Base-by-base conservation (phyloP, 306 rosid species). In the Acacia acuminata region DNA sequence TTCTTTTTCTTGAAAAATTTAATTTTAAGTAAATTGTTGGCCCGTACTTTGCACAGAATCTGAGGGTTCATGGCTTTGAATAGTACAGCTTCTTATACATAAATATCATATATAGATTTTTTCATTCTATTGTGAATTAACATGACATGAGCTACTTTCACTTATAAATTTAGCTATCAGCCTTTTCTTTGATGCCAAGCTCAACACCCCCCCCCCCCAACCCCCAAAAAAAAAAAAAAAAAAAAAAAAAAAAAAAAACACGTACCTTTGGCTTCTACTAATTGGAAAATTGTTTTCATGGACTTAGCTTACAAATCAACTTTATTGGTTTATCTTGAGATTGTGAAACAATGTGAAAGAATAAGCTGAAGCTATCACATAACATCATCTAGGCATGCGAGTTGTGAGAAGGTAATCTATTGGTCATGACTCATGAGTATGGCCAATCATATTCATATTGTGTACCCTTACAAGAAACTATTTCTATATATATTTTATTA, bases 191-290 rank as follows among this genome's bases (percentile, higher is more conserved):
- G 60, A 66, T 19, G 24, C 61, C 34, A 27, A 73, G 30, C 43
- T 77, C 65, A 4, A 20, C 55, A 0, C 34, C 55, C 14, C 38
- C 22, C 19, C 47, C 24, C 3, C 22, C 11, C 24, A 7, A 5
- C 15, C 51, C 51, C 36, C 36, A 12, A 3, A 11, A 10, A 45
- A 10, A 77, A 66, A 17, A 68, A 68, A 50, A 77, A 66, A 17
- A 68, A 68, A 50, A n/a, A n/a, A n/a, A n/a, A n/a, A n/a, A n/a
- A n/a, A 72, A 77, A 66, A 17, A 68, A 68, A 50, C 32, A 30
- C 32, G 81, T 63, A 45, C 82, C 73, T 53, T 64, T 73, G 65
- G 58, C 40, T 76, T 81, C 72, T 12, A 20, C 60, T 56, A 44
- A 56, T 61, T 3, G 3, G n/a, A 5, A 10, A 51, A 51, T 17